Evolutionary conservation across 208 protist genomes (phyloP).

Genomic region (Trypanosoma rangeli): DNA sequence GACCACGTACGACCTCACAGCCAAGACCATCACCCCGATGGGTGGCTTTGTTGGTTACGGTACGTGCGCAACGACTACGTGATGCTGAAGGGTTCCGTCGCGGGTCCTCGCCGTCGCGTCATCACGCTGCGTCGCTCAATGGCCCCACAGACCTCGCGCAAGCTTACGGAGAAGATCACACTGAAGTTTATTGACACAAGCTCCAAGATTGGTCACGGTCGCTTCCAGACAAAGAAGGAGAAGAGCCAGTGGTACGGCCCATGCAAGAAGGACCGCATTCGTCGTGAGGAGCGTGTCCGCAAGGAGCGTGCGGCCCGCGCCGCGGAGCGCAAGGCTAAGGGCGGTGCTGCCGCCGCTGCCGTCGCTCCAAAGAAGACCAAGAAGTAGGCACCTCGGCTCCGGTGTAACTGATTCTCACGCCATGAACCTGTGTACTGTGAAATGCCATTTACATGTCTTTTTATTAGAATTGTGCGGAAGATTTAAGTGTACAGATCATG

Average conservation of each 20-base stretch:
- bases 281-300: slow-evolving; percentile 79
- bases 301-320: slow-evolving; percentile 81
- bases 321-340: slow-evolving; percentile 70
- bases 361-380: slow-evolving; percentile 28
- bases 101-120: slow-evolving; percentile 95
- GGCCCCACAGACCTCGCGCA: slow-evolving; percentile 79
- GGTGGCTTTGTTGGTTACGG: slow-evolving; percentile 99
- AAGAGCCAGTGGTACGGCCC: slow-evolving; percentile 97
- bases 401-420: neutral
- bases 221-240: slow-evolving; percentile 99
- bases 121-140: slow-evolving; percentile 98
- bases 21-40: slow-evolving; percentile 99
- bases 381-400: slow-evolving; percentile 13
- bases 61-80: slow-evolving; percentile 97
- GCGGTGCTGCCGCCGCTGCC: slow-evolving; percentile 18
- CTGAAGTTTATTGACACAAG: slow-evolving; percentile 99
- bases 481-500: no score
- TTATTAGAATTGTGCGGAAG: no score
- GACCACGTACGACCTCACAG: slow-evolving; percentile 98
- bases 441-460: slow-evolving; percentile 5
- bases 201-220: slow-evolving; percentile 98
- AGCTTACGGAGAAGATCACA: slow-evolving; percentile 91
- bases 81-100: slow-evolving; percentile 97
- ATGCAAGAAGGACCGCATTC: slow-evolving; percentile 93
- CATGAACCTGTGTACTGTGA: neutral